Evolutionary conservation across 805 yeast genomes (phyloP), one percentile per base, ranked within the genome.

Genomic region (Lipomyces orientalis): DNA sequence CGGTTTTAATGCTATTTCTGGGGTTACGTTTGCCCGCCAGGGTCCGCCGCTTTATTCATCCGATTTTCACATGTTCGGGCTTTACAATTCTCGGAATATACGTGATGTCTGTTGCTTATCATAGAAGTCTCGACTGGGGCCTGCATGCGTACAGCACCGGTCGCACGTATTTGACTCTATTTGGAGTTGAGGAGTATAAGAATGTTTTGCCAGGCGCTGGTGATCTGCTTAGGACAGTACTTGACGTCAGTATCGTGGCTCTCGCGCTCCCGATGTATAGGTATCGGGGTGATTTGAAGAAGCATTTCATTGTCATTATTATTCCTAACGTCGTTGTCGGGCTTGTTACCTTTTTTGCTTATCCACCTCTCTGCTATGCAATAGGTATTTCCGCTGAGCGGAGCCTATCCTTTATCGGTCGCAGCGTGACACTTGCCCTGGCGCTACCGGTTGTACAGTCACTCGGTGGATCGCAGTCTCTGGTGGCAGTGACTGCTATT

Each of bases 401-500:
- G 34, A 82, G 93, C 0, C 81, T 90, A 43, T 95, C 94, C 0
- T 90, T 89, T 75, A 88, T 90, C 1, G 94, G 93, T 1, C 80
- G 96, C 67, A 88, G 91, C 10, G 91, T 89, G 19, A 90, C 97
- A 0, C 81, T 90, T 73, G 94, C 95, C 0, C 79, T 90, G 58
- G 96, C 95, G 0, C 85, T 90, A 0, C 97, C 96, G 1, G 81
- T 90, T 69, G 86, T 89, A 12, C 78, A 78, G n/a, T 83, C 91
- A 0, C 78, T 90, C 46, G 88, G 84, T 10, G 97, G 95, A 0
- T 87, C 90, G 0, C 82, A 86, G 1, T 86, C 90, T 4, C 81
- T 90, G 58, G 90, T 89, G 87, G 91, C 95, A 0, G 91, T 89
- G 12, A 87, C 91, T 51, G 90, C 95, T 0, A 89, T 90, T 31